A percentile compares a stretch with the other conserved stretches of the same genome.
Conservation (phyloP, 306 rosid species). For the Potentilla sterilis region DNA sequence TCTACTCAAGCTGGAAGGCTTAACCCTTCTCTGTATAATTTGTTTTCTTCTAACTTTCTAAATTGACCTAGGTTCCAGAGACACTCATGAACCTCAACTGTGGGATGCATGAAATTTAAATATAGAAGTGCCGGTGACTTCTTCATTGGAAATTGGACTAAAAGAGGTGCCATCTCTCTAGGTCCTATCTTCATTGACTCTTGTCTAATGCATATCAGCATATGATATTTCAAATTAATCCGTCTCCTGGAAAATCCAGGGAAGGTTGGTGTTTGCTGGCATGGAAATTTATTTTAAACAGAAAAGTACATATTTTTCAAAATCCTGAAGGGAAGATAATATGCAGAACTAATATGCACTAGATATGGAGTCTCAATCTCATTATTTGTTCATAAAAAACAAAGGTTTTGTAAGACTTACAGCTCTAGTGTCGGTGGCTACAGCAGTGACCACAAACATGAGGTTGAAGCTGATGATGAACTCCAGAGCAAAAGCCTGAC, state of each 20-base stretch:
- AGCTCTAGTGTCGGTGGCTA: conserved; percentile 86
- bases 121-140: not conserved
- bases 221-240: not conserved
- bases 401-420: conserved; percentile 36
- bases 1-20: not conserved
- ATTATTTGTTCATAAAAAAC: not conserved
- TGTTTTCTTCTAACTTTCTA: not conserved
- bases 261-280: not conserved
- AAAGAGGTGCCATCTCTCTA: not conserved
- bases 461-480: conserved; percentile 79
- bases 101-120: not conserved
- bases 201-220: conserved; percentile 8
- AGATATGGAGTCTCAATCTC: not conserved
- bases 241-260: conserved; percentile 16
- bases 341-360: not conserved
- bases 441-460: conserved; percentile 93
- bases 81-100: conserved; percentile 20
- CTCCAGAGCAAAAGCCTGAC: conserved; percentile 77
- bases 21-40: not conserved
- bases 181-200: conserved; percentile 14
- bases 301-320: not conserved
- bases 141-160: conserved; percentile 15
- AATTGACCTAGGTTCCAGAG: conserved; percentile 14
- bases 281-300: not conserved
- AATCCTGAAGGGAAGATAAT: not conserved